Percentiles rank a stretch among this genome's conserved stretches.
Evolutionary conservation across 192 early-diverging fungal species (phyloP).

Genomic region (Pilaira anomala): DNA sequence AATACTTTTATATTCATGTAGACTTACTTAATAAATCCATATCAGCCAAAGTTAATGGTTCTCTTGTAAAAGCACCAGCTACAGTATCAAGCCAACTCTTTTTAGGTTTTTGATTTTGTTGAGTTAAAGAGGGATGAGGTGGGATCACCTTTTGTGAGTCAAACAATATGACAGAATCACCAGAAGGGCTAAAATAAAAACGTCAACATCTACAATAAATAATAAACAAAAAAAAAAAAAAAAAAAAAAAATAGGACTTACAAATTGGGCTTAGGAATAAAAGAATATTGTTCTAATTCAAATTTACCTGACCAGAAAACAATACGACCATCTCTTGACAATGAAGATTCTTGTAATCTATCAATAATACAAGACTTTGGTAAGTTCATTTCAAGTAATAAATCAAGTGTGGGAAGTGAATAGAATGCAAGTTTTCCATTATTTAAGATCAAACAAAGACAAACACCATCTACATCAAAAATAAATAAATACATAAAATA

Average conservation of each 20-base stretch:
- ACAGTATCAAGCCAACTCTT: slow-evolving; percentile 36
- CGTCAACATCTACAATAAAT: no score
- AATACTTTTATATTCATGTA: background rate
- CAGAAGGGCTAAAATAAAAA: slow-evolving; percentile 16
- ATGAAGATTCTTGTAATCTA: slow-evolving; percentile 14
- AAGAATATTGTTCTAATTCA: slow-evolving; percentile 29
- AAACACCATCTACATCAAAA: slow-evolving; percentile 12
- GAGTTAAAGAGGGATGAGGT: slow-evolving; percentile 11
- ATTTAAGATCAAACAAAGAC: slow-evolving; percentile 9
- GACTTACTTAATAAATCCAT: slow-evolving; percentile 30
- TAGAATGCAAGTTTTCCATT: slow-evolving; percentile 22
- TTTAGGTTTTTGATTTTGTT: slow-evolving; percentile 15
- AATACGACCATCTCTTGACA: slow-evolving; percentile 33
- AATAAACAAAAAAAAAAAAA: background rate
- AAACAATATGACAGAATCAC: slow-evolving; percentile 30
- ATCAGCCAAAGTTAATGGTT: slow-evolving; percentile 25
- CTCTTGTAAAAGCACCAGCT: slow-evolving; percentile 29
- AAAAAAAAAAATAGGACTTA: slow-evolving; percentile 11
- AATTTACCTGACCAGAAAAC: slow-evolving; percentile 26
- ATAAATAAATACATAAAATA: background rate
- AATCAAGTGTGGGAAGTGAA: slow-evolving; percentile 26
- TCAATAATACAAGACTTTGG: background rate
- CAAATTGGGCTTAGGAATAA: slow-evolving; percentile 19
- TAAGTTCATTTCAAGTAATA: slow-evolving; percentile 10
- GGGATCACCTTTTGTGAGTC: slow-evolving; percentile 19